Evolutionary conservation across 2,329 filamentous ascomycete species (phyloP).

Genomic region (Ophiosphaerella herpotricha): DNA sequence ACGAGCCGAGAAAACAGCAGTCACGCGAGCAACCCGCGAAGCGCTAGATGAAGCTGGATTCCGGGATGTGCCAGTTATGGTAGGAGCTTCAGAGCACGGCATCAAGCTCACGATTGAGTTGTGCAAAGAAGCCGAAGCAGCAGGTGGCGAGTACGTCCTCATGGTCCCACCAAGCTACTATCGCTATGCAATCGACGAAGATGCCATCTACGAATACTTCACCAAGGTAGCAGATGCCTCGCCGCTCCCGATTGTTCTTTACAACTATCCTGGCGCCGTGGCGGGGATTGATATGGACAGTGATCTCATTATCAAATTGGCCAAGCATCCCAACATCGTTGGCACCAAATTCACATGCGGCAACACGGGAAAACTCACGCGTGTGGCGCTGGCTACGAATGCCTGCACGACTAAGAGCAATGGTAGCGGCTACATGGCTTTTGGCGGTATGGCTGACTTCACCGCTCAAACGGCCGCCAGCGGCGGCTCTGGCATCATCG

Average conservation of each 20-base stretch:
- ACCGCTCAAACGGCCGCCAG: slow-evolving; percentile 79
- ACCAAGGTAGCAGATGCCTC: slow-evolving; percentile 74
- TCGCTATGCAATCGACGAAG: slow-evolving; percentile 74
- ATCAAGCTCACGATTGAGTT: slow-evolving; percentile 80
- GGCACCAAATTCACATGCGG: slow-evolving; percentile 93
- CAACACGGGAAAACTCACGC: slow-evolving; percentile 86
- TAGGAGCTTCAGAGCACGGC: slow-evolving; percentile 80
- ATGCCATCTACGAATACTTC: slow-evolving; percentile 74
- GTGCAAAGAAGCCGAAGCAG: slow-evolving; percentile 66
- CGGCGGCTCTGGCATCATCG: slow-evolving; percentile 83
- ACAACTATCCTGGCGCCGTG: slow-evolving; percentile 90
- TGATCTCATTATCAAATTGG: slow-evolving; percentile 79
- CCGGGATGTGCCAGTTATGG: slow-evolving; percentile 74
- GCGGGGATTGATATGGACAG: slow-evolving; percentile 89
- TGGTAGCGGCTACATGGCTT: slow-evolving; percentile 72
- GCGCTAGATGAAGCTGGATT: slow-evolving; percentile 83
- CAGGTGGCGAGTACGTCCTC: slow-evolving; percentile 79
- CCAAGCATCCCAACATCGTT: slow-evolving; percentile 79
- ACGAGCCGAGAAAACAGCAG: slow-evolving; percentile 73
- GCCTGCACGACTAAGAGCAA: slow-evolving; percentile 66
- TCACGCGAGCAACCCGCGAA: slow-evolving; percentile 78
- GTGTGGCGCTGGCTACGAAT: slow-evolving; percentile 73
- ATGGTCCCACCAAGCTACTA: slow-evolving; percentile 85
- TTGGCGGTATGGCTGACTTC: slow-evolving; percentile 87
- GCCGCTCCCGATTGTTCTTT: slow-evolving; percentile 78